Percentiles rank a stretch among this genome's conserved stretches.
Evolutionary conservation across 306 rosid genomes (phyloP).

Genomic region (Pueraria montana): DNA sequence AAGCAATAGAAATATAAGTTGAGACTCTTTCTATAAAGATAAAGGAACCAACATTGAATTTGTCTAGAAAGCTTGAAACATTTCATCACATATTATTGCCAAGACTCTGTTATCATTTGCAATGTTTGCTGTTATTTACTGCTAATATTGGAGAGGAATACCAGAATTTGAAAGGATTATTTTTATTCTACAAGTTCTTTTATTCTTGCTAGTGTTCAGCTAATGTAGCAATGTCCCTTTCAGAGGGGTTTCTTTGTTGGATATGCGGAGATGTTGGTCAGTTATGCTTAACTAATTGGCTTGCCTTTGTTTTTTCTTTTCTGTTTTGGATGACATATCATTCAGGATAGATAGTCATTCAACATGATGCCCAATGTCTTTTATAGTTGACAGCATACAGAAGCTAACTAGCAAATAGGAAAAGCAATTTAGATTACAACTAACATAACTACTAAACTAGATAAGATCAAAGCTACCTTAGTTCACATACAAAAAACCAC

Average conservation of each 20-base stretch:
- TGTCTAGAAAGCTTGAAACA: not conserved
- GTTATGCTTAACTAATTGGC: not conserved
- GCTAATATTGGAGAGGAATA: not conserved
- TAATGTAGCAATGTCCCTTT: not conserved
- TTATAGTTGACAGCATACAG: not conserved
- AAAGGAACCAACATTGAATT: conserved; percentile 2
- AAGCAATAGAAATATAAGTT: not conserved
- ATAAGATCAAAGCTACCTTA: not conserved
- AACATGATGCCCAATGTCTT: not conserved
- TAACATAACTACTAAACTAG: not conserved
- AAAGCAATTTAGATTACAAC: conserved; percentile 26
- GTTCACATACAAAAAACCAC: not conserved
- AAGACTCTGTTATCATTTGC: conserved; percentile 6
- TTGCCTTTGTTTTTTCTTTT: not conserved
- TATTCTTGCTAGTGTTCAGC: not conserved
- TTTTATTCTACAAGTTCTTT: conserved; percentile 26
- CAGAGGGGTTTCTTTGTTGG: conserved; percentile 1
- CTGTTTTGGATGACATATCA: not conserved
- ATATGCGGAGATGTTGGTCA: not conserved
- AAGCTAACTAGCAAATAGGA: not conserved
- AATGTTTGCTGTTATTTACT: not conserved
- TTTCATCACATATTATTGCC: not conserved
- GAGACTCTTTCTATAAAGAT: conserved; percentile 4
- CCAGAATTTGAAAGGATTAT: not conserved
- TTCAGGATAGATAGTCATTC: not conserved